Evolutionary conservation across 2,329 filamentous ascomycete species (phyloP).

Genomic region (Cytospora chrysosperma): DNA sequence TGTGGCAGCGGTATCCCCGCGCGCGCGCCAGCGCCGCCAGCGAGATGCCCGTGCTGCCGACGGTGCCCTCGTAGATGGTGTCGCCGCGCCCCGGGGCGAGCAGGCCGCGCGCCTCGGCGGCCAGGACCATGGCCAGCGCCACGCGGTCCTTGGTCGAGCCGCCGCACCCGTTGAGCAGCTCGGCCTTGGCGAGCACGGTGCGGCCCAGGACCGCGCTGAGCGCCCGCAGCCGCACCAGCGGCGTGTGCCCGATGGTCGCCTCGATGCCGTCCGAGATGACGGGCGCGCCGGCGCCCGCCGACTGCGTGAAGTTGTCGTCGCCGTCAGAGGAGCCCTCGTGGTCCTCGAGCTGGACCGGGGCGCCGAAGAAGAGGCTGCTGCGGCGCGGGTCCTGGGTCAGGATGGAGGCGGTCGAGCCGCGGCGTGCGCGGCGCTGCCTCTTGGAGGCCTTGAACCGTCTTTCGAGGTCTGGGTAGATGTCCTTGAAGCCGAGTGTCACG

Average conservation of each 20-base stretch:
- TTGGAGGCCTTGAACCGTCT: conserved; percentile 50
- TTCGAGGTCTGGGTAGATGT: conserved; percentile 75
- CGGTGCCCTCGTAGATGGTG: conserved; percentile 95
- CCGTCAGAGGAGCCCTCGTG: conserved; percentile 41
- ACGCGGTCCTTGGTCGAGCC: conserved; percentile 95
- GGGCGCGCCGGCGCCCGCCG: conserved; percentile 27
- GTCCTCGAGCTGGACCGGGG: conserved; percentile 56
- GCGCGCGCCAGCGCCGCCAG: conserved; percentile 86
- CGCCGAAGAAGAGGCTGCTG: conserved; percentile 45
- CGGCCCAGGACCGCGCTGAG: conserved; percentile 85
- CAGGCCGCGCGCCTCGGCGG: conserved; percentile 75
- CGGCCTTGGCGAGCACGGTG: conserved; percentile 87
- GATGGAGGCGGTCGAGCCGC: conserved; percentile 25
- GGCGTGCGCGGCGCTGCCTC: conserved; percentile 29
- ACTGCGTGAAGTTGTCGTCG: conserved; percentile 28
- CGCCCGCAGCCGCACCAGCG: conserved; percentile 80
- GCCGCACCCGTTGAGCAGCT: conserved; percentile 94
- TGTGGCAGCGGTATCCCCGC: conserved; percentile 86
- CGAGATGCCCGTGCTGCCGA: conserved; percentile 94
- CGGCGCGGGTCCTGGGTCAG: conserved; percentile 30
- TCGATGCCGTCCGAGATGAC: conserved; percentile 77
- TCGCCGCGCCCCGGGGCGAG: conserved; percentile 80
- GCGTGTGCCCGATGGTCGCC: conserved; percentile 90
- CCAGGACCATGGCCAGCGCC: conserved; percentile 81
- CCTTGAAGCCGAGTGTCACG: conserved; percentile 74